phyloP scores from a whole-genome alignment of 2,329 filamentous ascomycete species.

The Harringtonia lauricola region DNA sequence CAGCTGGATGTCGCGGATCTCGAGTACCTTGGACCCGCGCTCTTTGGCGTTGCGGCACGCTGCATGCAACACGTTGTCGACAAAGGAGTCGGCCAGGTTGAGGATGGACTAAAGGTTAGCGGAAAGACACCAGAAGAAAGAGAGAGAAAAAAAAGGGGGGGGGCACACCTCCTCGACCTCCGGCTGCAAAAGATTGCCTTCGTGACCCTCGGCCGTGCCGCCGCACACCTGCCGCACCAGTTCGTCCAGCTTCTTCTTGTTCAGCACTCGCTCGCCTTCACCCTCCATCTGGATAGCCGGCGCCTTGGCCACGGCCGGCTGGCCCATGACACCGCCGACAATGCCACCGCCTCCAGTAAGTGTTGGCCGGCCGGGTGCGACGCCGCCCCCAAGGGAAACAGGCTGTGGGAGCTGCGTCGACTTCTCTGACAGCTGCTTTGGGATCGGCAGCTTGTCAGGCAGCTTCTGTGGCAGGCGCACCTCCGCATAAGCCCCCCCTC shows the following conservation, averaged over 20 bases:
- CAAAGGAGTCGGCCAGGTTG: conserved; percentile 83
- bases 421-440: conserved; percentile 61
- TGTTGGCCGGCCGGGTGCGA: conserved; percentile 64
- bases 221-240: conserved; percentile 89
- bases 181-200: conserved; percentile 69
- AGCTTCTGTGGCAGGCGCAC: conserved; percentile 20
- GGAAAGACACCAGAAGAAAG: conserved; percentile 1
- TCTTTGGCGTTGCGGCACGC: conserved; percentile 91
- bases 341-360: conserved; percentile 67
- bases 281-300: conserved; percentile 81
- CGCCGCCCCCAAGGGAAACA: conserved; percentile 55
- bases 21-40: conserved; percentile 78
- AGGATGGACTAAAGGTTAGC: conserved; percentile 58
- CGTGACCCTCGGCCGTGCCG: conserved; percentile 58
- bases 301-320: conserved; percentile 73
- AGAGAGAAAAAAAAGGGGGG: conserved; percentile 3
- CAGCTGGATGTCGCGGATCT: conserved; percentile 77
- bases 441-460: conserved; percentile 64
- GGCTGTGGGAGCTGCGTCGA: conserved; percentile 62
- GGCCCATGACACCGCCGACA: conserved; percentile 72
- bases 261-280: conserved; percentile 86
- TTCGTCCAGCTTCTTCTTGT: conserved; percentile 95
- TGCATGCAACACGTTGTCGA: conserved; percentile 78
- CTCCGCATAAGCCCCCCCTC: neutral
- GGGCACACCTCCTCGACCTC: conserved; percentile 84